phyloP scores from a whole-genome alignment of 305 asterid genomes.

The Solanum hybrid region DNA sequence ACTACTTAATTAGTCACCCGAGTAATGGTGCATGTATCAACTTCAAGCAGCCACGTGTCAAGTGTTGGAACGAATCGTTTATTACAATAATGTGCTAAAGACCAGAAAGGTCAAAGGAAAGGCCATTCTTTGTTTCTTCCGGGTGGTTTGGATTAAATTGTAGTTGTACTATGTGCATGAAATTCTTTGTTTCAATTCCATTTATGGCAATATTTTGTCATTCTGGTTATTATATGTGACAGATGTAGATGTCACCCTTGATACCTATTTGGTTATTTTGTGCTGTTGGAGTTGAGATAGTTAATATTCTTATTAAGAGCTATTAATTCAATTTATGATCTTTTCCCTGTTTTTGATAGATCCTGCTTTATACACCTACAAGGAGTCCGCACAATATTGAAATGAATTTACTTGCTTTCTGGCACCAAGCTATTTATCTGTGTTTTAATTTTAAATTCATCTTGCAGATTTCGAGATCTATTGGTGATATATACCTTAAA shows the following conservation, averaged over 20 bases:
- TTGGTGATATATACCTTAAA: slow-evolving; percentile 83
- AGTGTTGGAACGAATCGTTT: background rate
- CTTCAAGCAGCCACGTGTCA: background rate
- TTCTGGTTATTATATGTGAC: background rate
- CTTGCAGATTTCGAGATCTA: slow-evolving; percentile 74
- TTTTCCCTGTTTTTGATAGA: background rate
- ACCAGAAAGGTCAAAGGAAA: background rate
- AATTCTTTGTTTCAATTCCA: background rate
- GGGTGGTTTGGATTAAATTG: background rate
- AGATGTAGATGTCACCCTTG: background rate
- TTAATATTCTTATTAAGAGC: background rate
- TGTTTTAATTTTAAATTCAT: slow-evolving; percentile 1
- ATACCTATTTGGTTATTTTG: background rate
- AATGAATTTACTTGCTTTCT: background rate
- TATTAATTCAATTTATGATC: background rate
- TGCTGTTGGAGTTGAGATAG: background rate
- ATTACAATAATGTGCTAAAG: background rate
- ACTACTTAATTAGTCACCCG: background rate
- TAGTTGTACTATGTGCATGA: background rate
- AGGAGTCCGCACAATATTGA: background rate
- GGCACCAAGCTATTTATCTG: background rate
- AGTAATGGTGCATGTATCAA: background rate
- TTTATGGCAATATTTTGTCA: background rate
- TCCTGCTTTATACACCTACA: background rate
- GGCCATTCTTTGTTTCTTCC: background rate